Conservation (phyloP, 2,329 filamentous ascomycete species). For the Lizonia empirigonia region DNA sequence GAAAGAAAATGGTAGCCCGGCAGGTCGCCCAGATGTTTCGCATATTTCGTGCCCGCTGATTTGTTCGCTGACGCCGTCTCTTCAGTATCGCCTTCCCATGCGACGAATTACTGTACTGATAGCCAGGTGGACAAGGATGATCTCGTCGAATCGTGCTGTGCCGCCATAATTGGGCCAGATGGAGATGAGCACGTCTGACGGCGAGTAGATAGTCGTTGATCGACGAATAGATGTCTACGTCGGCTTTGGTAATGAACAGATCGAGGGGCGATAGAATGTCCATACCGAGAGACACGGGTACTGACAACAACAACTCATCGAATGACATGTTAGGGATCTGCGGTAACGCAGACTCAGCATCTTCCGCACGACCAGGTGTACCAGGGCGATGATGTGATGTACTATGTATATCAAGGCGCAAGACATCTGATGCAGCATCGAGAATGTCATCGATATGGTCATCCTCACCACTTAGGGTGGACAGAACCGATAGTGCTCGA, state of each 20-base stretch:
- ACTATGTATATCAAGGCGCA: conserved; percentile 70
- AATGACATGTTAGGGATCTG: conserved; percentile 63
- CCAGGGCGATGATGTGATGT: conserved; percentile 41
- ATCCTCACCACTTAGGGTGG: conserved; percentile 77
- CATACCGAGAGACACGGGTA: conserved; percentile 72
- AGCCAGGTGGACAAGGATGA: conserved; percentile 72
- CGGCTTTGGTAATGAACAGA: conserved; percentile 78
- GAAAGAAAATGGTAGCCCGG: conserved; percentile 84
- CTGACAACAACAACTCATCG: conserved; percentile 79
- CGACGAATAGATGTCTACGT: conserved; percentile 79
- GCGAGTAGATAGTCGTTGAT: conserved; percentile 87
- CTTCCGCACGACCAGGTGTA: conserved; percentile 49
- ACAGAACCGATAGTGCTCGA: conserved; percentile 79
- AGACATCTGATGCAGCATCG: conserved; percentile 78
- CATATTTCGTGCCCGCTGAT: conserved; percentile 68
- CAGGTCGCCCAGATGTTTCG: conserved; percentile 89
- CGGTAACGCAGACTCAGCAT: conserved; percentile 39
- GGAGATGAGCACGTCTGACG: conserved; percentile 82
- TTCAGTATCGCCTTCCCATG: conserved; percentile 65
- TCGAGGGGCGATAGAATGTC: conserved; percentile 80
- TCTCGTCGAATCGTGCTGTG: conserved; percentile 77
- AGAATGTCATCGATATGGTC: conserved; percentile 75
- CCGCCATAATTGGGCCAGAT: conserved; percentile 85
- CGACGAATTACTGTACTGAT: conserved; percentile 65
- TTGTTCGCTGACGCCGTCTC: conserved; percentile 67